phyloP scores from a whole-genome alignment of 2,329 filamentous ascomycete species.

The Arthrobotrys pseudoclavata region DNA sequence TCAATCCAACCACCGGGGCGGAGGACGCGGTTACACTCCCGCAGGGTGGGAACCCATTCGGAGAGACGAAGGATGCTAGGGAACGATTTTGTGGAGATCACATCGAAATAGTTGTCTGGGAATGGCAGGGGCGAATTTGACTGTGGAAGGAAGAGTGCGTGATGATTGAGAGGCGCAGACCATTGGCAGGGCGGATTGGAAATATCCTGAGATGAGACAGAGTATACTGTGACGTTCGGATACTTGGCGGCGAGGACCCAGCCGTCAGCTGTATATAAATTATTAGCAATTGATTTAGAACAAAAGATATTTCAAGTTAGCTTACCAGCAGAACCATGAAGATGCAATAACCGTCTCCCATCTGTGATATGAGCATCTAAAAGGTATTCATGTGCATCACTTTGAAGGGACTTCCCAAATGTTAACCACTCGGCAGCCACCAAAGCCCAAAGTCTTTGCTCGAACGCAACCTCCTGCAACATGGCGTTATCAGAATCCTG shows the following conservation, averaged over 20 bases:
- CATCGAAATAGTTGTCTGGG: conserved; percentile 60
- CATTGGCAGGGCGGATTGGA: conserved; percentile 59
- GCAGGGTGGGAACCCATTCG: conserved; percentile 52
- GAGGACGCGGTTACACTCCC: conserved; percentile 59
- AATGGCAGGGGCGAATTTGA: conserved; percentile 58
- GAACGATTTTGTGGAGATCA: conserved; percentile 58
- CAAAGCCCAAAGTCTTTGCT: conserved; percentile 59
- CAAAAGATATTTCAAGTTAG: background rate
- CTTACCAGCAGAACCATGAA: conserved; percentile 58
- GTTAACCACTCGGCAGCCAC: conserved; percentile 60
- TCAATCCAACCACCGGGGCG: conserved; percentile 60
- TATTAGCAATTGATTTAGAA: conserved; percentile 24
- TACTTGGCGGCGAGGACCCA: conserved; percentile 61
- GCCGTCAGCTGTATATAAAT: conserved; percentile 55
- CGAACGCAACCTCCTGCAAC: conserved; percentile 58
- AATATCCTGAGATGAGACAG: conserved; percentile 56
- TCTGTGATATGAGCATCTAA: conserved; percentile 48
- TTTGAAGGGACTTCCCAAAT: conserved; percentile 58
- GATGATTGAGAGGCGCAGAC: conserved; percentile 60
- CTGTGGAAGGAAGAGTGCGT: conserved; percentile 51
- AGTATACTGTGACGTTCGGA: conserved; percentile 58
- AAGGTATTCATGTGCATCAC: conserved; percentile 58
- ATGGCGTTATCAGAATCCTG: conserved; percentile 45
- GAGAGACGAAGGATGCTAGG: conserved; percentile 52
- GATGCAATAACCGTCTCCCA: conserved; percentile 53